Evolutionary conservation across 164 flowering plant species (phyloP).

Genomic region (Protea cynaroides): DNA sequence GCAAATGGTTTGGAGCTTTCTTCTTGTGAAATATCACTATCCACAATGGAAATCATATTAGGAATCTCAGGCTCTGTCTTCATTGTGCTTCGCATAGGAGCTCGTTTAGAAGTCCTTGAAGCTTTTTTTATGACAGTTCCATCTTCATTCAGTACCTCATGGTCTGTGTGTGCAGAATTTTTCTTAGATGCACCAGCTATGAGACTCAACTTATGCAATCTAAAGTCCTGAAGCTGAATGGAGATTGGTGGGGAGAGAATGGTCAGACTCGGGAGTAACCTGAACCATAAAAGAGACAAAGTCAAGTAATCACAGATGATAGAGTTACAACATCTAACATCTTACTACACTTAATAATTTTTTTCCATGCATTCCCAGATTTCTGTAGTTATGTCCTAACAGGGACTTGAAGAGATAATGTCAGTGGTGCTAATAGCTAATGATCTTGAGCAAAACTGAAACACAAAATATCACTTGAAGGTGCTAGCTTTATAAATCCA

Average conservation of each 20-base stretch:
- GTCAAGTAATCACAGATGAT: neutral
- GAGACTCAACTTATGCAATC: slow-evolving; percentile 26
- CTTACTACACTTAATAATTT: neutral
- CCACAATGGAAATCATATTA: slow-evolving; percentile 16
- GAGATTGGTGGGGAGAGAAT: slow-evolving; percentile 11
- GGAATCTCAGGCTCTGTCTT: slow-evolving; percentile 26
- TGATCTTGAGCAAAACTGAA: too few relatives aligned
- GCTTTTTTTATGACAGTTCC: slow-evolving; percentile 27
- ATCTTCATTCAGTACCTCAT: slow-evolving; percentile 26
- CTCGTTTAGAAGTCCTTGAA: slow-evolving; percentile 26
- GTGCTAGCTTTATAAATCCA: too few relatives aligned
- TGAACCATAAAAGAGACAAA: slow-evolving; percentile 15
- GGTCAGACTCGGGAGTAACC: slow-evolving; percentile 25
- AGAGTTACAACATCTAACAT: neutral
- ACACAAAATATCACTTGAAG: too few relatives aligned
- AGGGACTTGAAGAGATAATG: too few relatives aligned
- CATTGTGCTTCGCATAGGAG: slow-evolving; percentile 38
- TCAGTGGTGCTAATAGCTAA: too few relatives aligned
- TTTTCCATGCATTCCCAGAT: neutral
- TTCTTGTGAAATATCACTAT: slow-evolving; percentile 16
- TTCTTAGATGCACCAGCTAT: slow-evolving; percentile 25
- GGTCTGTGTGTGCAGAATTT: slow-evolving; percentile 18
- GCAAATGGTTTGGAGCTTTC: slow-evolving; percentile 13
- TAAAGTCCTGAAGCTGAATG: slow-evolving; percentile 24
- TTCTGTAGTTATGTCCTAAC: neutral